phyloP scores from a whole-genome alignment of 805 yeast genomes.

The Sugiyamaella boreocaroliniensis region DNA sequence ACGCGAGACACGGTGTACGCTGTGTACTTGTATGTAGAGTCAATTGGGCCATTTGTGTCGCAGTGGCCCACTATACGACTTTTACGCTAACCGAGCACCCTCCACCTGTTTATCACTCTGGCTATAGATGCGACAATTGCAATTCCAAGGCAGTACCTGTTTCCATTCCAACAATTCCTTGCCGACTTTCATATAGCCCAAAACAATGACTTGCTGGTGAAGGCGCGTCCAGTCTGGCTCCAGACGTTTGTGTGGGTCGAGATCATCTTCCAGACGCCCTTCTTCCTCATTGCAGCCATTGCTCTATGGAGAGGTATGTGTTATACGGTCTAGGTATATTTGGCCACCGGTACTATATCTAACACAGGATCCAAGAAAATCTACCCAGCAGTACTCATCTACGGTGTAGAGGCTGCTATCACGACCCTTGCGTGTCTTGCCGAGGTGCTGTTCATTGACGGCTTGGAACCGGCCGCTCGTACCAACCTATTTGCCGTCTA shows the following conservation, averaged over 20 bases:
- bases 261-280: slow-evolving; percentile 69
- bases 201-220: slow-evolving; percentile 68
- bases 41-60: no score
- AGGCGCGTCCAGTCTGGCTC: slow-evolving; percentile 64
- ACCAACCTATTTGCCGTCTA: slow-evolving; percentile 47
- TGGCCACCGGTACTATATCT: slow-evolving; percentile 10
- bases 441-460: slow-evolving; percentile 28
- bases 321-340: no score
- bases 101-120: slow-evolving; percentile 72
- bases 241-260: slow-evolving; percentile 65
- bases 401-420: slow-evolving; percentile 76
- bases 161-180: slow-evolving; percentile 43
- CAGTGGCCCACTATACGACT: no score
- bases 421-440: slow-evolving; percentile 67
- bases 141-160: slow-evolving; percentile 46
- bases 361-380: slow-evolving; percentile 11
- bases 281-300: slow-evolving; percentile 55
- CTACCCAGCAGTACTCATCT: slow-evolving; percentile 45
- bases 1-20: slow-evolving; percentile 21
- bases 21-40: slow-evolving; percentile 23
- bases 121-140: slow-evolving; percentile 69
- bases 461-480: slow-evolving; percentile 35
- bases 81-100: slow-evolving; percentile 29
- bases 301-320: slow-evolving; percentile 33
- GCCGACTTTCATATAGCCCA: slow-evolving; percentile 51